phyloP scores from a whole-genome alignment of 305 asterid genomes.

The Solanum hybrid region DNA sequence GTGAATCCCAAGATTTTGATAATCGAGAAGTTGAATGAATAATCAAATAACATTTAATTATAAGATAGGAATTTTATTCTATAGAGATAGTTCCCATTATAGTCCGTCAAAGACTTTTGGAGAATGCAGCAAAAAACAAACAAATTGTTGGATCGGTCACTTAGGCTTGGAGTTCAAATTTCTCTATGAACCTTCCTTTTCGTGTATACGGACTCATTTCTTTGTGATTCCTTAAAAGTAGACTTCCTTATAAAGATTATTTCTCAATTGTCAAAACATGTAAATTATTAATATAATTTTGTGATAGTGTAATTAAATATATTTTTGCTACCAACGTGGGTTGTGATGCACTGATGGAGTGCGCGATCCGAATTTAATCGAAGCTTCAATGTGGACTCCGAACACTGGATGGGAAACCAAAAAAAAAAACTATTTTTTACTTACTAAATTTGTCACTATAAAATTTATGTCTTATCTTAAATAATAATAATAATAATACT shows the following conservation, averaged over 20 bases:
- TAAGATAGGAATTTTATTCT: not conserved
- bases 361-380: no score
- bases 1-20: not conserved
- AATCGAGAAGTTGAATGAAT: not conserved
- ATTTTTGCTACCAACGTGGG: no score
- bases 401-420: accelerated
- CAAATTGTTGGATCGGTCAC: not conserved
- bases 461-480: not conserved
- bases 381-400: no score
- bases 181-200: not conserved
- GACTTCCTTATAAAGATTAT: not conserved
- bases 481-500: not conserved
- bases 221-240: not conserved
- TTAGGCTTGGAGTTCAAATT: not conserved
- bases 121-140: not conserved
- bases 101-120: not conserved
- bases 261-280: not conserved
- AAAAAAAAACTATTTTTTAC: not conserved
- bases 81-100: not conserved
- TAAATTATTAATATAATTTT: not conserved
- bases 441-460: not conserved
- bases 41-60: not conserved
- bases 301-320: not conserved
- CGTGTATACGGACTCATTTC: not conserved
- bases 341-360: no score